Evolutionary conservation across 106 monocot genomes (phyloP), one percentile per base, ranked within the genome.

Genomic region (Xerophyta viscosa): DNA sequence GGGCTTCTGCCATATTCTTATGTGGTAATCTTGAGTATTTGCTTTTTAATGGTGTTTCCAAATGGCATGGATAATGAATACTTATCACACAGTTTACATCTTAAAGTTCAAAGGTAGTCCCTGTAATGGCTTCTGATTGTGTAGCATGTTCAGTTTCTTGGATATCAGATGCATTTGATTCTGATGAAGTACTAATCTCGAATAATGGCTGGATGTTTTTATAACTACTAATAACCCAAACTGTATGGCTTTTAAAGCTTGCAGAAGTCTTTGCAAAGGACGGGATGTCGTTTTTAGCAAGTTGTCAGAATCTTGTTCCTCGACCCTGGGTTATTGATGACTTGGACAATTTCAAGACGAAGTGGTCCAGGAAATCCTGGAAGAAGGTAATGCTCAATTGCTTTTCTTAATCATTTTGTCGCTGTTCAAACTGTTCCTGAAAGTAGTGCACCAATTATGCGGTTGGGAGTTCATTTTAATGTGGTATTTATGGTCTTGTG

Each of bases 271-370:
- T 94, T 73, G 94, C 94, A 66, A 94, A 51, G 58, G 88, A 94
- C 76, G 94, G 88, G 12, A 84, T 94, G 88, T 94, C 94, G 24
- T 94, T 94, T 54, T 50, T 84, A 46, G 84, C 88, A 27, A 94
- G 84, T 59, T 88, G 94, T 73, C 84, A 94, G 58, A 94, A 88
- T 56, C 88, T 94, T 50, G 58, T 84, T n/a, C 37, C 88, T 56
- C 61, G 88, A 49, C 94, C 94, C 58, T 94, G 94, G 94, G 94
- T 94, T 65, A 82, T 94, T 66, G 94, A 94, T 76, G 88, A 94
- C 50, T 67, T 94, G 62, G 94, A 94, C 66, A 58, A 47, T 25
- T 94, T 88, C 50, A 84, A 81, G 78, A 21, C 20, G 17, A 88
- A 85, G 50, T 88, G 88, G 84, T 65, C 46, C 37, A 81, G 70